phyloP scores from a whole-genome alignment of 1,284 basidiomycete genomes.

The Porphyrellus sp. region DNA sequence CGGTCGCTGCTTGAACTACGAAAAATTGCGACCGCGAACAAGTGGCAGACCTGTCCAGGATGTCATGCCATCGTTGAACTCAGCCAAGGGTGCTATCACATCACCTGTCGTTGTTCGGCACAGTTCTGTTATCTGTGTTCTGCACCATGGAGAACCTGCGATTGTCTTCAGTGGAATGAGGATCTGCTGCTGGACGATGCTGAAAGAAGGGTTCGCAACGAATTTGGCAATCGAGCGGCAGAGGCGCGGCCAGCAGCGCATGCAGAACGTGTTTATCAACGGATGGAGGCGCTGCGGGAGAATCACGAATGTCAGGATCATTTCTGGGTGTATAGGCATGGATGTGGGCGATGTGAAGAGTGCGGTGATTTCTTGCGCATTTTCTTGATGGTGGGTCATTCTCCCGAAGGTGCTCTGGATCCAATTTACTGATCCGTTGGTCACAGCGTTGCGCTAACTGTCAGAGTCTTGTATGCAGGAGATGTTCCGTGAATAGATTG shows the following conservation, averaged over 20 bases:
- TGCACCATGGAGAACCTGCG: conserved; percentile 40
- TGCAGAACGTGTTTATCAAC: conserved; percentile 16
- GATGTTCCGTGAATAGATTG: conserved; percentile 33
- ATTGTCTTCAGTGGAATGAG: conserved; percentile 43
- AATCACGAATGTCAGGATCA: conserved; percentile 35
- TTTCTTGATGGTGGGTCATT: conserved; percentile 35
- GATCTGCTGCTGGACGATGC: conserved; percentile 32
- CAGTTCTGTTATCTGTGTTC: conserved; percentile 47
- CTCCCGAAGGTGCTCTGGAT: not conserved
- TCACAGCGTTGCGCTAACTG: conserved; percentile 35
- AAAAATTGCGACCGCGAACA: conserved; percentile 30
- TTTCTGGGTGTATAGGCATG: conserved; percentile 29
- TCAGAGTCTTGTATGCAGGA: conserved; percentile 29
- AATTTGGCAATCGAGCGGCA: conserved; percentile 20
- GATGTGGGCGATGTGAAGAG: conserved; percentile 33
- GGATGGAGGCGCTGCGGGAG: conserved; percentile 23
- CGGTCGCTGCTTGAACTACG: conserved; percentile 28
- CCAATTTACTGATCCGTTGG: not conserved
- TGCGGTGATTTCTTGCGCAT: conserved; percentile 27
- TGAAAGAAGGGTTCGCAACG: conserved; percentile 29
- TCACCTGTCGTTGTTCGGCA: conserved; percentile 42
- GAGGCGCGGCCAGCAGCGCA: conserved; percentile 13
- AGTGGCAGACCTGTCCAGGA: conserved; percentile 44
- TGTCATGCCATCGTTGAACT: conserved; percentile 44
- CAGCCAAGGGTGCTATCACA: conserved; percentile 42